Evolutionary conservation across 768 basidiomycete genomes (phyloP).

Genomic region (Chalciporus pseudorubinellus): DNA sequence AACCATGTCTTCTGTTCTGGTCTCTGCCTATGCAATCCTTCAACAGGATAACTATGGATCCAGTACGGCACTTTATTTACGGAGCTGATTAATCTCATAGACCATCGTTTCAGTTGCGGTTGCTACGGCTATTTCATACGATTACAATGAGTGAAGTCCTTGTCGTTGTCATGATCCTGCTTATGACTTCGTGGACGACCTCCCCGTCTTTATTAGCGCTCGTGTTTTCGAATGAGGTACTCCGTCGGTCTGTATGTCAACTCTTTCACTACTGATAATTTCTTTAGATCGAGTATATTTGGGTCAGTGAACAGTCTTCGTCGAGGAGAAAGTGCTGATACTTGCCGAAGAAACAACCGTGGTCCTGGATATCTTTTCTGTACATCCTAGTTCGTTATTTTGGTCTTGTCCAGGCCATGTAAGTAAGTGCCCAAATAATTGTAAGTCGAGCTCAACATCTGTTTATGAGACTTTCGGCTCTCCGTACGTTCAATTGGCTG

Average conservation of each 20-base stretch:
- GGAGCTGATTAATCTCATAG: background rate
- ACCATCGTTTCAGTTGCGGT: slow-evolving; percentile 7
- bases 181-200: background rate
- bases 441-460: background rate
- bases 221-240: slow-evolving; percentile 18
- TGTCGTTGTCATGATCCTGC: too few relatives aligned
- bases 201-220: slow-evolving; percentile 9
- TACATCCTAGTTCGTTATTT: background rate
- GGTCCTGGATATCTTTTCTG: background rate
- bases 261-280: background rate
- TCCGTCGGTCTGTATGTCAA: background rate
- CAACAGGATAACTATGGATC: too few relatives aligned
- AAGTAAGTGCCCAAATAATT: background rate
- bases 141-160: slow-evolving; percentile 16
- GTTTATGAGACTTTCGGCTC: background rate
- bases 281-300: slow-evolving; percentile 13
- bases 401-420: background rate
- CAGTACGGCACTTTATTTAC: too few relatives aligned
- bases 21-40: too few relatives aligned
- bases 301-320: slow-evolving; percentile 14
- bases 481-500: too few relatives aligned
- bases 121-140: slow-evolving; percentile 14
- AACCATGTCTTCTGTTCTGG: too few relatives aligned
- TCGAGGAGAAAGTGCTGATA: background rate
- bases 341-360: background rate